Conservation (phyloP, 2,329 filamentous ascomycete species). For the Amauroascus niger region DNA sequence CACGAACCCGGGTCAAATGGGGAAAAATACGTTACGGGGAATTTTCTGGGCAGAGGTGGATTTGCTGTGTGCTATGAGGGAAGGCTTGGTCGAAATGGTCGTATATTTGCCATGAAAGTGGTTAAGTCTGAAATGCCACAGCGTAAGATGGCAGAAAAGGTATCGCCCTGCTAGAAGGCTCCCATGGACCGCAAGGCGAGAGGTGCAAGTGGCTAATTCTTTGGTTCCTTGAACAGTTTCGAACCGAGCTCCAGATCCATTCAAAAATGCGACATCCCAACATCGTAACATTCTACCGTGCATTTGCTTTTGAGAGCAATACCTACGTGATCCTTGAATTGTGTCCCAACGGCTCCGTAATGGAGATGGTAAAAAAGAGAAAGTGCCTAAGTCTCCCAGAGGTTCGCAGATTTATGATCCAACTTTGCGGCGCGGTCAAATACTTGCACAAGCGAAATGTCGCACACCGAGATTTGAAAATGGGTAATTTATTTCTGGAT, state of each 20-base stretch:
- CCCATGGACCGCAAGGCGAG: not conserved
- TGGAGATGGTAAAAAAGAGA: slow-evolving; percentile 93
- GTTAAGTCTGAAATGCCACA: slow-evolving; percentile 43
- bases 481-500: slow-evolving; percentile 95
- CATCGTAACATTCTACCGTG: slow-evolving; percentile 89
- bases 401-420: slow-evolving; percentile 84
- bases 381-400: slow-evolving; percentile 88
- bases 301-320: slow-evolving; percentile 78
- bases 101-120: slow-evolving; percentile 43
- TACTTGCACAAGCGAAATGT: slow-evolving; percentile 95
- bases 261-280: slow-evolving; percentile 95
- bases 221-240: slow-evolving; percentile 43
- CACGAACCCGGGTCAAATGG: slow-evolving; percentile 37
- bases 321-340: slow-evolving; percentile 93
- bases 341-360: slow-evolving; percentile 89
- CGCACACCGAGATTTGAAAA: slow-evolving; percentile 93
- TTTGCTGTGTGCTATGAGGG: slow-evolving; percentile 45
- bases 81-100: slow-evolving; percentile 34
- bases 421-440: slow-evolving; percentile 93
- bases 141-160: slow-evolving; percentile 46
- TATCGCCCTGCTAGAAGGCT: slow-evolving; percentile 19
- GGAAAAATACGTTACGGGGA: slow-evolving; percentile 39
- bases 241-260: slow-evolving; percentile 87
- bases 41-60: slow-evolving; percentile 42
- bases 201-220: not conserved